Percentiles rank a stretch among this genome's conserved stretches.
phyloP scores from a whole-genome alignment of 768 basidiomycete genomes.

The Peribolospora baueri region DNA sequence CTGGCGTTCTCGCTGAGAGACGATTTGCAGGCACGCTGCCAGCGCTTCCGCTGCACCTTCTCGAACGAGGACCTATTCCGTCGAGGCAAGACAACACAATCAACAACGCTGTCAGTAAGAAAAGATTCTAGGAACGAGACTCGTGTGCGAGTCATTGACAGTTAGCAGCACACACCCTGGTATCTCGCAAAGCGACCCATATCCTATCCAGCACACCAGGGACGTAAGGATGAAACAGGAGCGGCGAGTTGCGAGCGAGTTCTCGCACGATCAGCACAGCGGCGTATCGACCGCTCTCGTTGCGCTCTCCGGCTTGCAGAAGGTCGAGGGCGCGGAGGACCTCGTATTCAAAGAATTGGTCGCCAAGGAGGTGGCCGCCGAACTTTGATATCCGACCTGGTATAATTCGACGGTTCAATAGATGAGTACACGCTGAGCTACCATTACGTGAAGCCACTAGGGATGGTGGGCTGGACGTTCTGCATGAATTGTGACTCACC shows the following conservation, averaged over 20 bases:
- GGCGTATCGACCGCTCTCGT: slow-evolving; percentile 67
- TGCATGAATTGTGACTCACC: slow-evolving; percentile 25
- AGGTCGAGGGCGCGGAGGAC: slow-evolving; percentile 60
- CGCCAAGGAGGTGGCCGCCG: slow-evolving; percentile 59
- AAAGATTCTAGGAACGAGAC: background rate
- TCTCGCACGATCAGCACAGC: slow-evolving; percentile 87
- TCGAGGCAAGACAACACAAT: background rate
- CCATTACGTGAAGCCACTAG: slow-evolving; percentile 11
- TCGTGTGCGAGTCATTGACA: background rate
- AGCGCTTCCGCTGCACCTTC: slow-evolving; percentile 83
- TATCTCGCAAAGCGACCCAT: slow-evolving; percentile 65
- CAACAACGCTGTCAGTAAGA: background rate
- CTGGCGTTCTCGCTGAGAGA: slow-evolving; percentile 43
- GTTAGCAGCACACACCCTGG: slow-evolving; percentile 29
- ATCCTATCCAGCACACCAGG: slow-evolving; percentile 76
- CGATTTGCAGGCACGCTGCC: slow-evolving; percentile 76
- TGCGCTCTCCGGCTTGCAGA: slow-evolving; percentile 48
- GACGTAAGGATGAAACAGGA: slow-evolving; percentile 68
- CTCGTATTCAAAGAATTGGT: slow-evolving; percentile 71
- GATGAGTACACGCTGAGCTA: slow-evolving; percentile 13
- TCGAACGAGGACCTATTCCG: slow-evolving; percentile 39
- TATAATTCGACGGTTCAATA: slow-evolving; percentile 12
- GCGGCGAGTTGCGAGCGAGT: slow-evolving; percentile 56
- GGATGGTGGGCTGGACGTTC: background rate
- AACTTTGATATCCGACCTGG: slow-evolving; percentile 41